phyloP scores from a whole-genome alignment of 75 land plant genomes.

The Pinus albicaulis region DNA sequence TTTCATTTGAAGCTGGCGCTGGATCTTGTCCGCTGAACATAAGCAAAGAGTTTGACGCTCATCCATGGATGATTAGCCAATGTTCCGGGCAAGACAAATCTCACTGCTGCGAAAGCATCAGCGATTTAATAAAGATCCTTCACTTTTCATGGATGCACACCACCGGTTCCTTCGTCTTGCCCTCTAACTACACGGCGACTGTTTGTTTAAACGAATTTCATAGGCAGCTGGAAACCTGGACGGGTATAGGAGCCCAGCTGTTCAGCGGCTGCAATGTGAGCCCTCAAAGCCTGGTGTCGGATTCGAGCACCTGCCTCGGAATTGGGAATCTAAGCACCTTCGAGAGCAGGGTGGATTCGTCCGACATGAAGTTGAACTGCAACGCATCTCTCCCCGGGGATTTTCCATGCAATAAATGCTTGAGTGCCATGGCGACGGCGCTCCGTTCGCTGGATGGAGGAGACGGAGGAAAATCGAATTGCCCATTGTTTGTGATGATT shows the following conservation, averaged over 20 bases:
- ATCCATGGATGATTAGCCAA: not conserved
- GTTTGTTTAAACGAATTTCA: not conserved
- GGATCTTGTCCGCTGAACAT: not conserved
- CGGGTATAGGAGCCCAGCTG: not conserved
- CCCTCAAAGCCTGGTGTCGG: not conserved
- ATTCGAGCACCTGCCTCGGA: not conserved
- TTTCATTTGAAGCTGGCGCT: not conserved
- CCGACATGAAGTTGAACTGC: not conserved
- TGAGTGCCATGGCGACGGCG: not conserved
- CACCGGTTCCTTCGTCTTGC: not conserved
- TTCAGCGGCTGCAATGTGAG: not conserved
- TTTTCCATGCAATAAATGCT: not conserved
- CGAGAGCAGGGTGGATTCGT: not conserved
- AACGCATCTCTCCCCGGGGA: not conserved
- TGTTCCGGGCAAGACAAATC: not conserved
- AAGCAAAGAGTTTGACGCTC: not conserved
- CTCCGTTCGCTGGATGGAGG: not conserved
- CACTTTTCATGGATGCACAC: conserved; percentile 10
- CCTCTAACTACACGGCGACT: not conserved
- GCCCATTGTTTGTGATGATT: not conserved
- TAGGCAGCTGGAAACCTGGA: not conserved
- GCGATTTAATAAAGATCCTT: conserved; percentile 1
- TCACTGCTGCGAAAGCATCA: not conserved
- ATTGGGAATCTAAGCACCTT: not conserved
- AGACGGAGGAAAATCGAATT: not conserved